Evolutionary conservation across 2,329 filamentous ascomycete genomes (phyloP).

Genomic region (Alternaria arbusti): DNA sequence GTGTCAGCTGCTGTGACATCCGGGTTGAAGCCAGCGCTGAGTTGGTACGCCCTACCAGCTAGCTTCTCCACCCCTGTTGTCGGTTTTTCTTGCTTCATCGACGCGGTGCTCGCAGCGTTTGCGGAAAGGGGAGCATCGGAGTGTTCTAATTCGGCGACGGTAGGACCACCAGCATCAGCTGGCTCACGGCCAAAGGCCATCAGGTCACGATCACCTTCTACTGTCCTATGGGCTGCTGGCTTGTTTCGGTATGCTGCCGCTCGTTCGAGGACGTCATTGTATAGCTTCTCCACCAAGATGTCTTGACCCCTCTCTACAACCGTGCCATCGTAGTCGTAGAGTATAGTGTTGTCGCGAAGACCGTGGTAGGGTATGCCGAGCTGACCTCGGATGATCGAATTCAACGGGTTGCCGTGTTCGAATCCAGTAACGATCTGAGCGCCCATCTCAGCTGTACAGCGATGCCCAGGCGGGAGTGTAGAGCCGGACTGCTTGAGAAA

Average conservation of each 20-base stretch:
- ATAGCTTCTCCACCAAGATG: constrained; percentile 84
- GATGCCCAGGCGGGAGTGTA: constrained; percentile 60
- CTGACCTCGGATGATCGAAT: constrained; percentile 88
- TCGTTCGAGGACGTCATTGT: constrained; percentile 92
- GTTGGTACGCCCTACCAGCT: constrained; percentile 72
- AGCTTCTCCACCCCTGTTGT: constrained; percentile 63
- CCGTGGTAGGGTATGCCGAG: constrained; percentile 85
- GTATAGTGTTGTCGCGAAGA: constrained; percentile 78
- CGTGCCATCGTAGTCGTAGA: constrained; percentile 84
- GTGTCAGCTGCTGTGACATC: constrained; percentile 77
- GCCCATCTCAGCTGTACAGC: constrained; percentile 90
- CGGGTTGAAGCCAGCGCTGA: constrained; percentile 71
- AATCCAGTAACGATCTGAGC: constrained; percentile 99
- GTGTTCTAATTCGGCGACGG: constrained; percentile 76
- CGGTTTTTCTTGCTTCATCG: constrained; percentile 52
- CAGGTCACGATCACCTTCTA: constrained; percentile 81
- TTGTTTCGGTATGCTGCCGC: constrained; percentile 91
- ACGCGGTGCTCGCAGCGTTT: constrained; percentile 56
- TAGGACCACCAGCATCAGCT: constrained; percentile 60
- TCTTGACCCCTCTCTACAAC: constrained; percentile 81
- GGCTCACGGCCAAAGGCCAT: constrained; percentile 85
- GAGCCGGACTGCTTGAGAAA: constrained; percentile 65
- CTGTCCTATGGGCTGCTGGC: constrained; percentile 69
- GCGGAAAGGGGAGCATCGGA: constrained; percentile 58
- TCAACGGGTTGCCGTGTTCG: constrained; percentile 91